Evolutionary conservation across 1,139 yeast species (phyloP).

Genomic region (Hyphopichia fennica): DNA sequence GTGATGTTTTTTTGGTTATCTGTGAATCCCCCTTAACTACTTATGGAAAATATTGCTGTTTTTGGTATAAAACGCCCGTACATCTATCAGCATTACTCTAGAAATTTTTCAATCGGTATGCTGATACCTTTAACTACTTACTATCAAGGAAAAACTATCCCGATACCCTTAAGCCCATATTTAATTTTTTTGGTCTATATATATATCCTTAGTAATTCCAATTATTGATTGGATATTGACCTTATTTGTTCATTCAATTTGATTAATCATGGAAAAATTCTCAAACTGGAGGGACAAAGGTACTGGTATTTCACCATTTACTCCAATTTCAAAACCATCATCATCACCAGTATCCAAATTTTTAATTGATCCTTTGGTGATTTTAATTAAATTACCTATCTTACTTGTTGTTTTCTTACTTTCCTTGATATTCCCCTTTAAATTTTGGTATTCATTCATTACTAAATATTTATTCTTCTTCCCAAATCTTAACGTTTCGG

Average conservation of each 20-base stretch:
- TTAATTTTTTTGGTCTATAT: too few species aligned
- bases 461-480: slow-evolving; percentile 24
- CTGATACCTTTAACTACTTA: too few species aligned
- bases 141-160: too few species aligned
- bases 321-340: slow-evolving; percentile 40
- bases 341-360: slow-evolving; percentile 1
- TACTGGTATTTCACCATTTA: slow-evolving; percentile 79
- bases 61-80: background rate
- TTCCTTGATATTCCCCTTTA: slow-evolving; percentile 12
- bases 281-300: slow-evolving; percentile 76
- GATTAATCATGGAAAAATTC: slow-evolving; percentile 62
- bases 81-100: background rate
- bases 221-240: too few species aligned
- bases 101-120: background rate
- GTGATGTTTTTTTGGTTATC: too few species aligned
- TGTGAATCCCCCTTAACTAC: too few species aligned
- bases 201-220: too few species aligned
- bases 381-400: slow-evolving; percentile 28
- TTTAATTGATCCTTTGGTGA: slow-evolving; percentile 14
- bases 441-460: slow-evolving; percentile 9
- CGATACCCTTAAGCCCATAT: too few species aligned
- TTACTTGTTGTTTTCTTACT: slow-evolving; percentile 12
- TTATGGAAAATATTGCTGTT: too few species aligned
- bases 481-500: slow-evolving; percentile 35
- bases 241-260: background rate